A percentile compares a stretch with the other conserved stretches of the same genome.
phyloP scores from a whole-genome alignment of 495 filamentous ascomycete species.

The Penicillium pancosmium region DNA sequence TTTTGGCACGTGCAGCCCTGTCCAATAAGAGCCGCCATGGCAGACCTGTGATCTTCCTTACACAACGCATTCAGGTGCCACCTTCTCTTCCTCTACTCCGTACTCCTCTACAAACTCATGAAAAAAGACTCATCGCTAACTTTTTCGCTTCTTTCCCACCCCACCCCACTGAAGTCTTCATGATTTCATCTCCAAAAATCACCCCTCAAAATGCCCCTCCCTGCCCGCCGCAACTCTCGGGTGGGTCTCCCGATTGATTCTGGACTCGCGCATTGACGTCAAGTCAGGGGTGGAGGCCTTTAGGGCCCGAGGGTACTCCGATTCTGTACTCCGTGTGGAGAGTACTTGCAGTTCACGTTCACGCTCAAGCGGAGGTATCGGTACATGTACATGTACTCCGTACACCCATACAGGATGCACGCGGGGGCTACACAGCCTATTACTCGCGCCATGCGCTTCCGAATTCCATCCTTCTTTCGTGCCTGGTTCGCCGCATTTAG shows the following conservation, averaged over 20 bases:
- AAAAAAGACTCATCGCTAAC: slow-evolving; percentile 8
- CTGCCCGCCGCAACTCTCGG: neutral
- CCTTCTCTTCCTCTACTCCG: neutral
- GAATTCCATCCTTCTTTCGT: neutral
- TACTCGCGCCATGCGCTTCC: slow-evolving; percentile 3
- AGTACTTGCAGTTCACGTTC: no score
- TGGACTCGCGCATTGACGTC: slow-evolving; percentile 19
- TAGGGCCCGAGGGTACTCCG: slow-evolving; percentile 1
- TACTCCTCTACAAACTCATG: neutral
- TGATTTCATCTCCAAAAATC: neutral
- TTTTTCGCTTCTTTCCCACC: neutral
- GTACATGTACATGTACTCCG: neutral
- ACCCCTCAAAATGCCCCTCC: neutral
- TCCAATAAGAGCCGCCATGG: neutral
- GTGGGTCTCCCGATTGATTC: slow-evolving; percentile 10
- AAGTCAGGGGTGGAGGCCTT: slow-evolving; percentile 1
- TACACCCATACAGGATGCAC: neutral
- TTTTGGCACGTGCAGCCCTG: slow-evolving; percentile 16
- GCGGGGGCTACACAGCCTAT: slow-evolving; percentile 2
- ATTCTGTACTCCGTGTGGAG: neutral
- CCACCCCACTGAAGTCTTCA: neutral
- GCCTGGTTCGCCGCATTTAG: slow-evolving; percentile 3
- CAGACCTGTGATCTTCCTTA: neutral
- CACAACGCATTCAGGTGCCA: neutral
- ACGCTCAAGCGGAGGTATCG: neutral